Evolutionary conservation across 306 rosid species (phyloP), one percentile per base, ranked within the genome.

Genomic region (Ormosia semicastrata): DNA sequence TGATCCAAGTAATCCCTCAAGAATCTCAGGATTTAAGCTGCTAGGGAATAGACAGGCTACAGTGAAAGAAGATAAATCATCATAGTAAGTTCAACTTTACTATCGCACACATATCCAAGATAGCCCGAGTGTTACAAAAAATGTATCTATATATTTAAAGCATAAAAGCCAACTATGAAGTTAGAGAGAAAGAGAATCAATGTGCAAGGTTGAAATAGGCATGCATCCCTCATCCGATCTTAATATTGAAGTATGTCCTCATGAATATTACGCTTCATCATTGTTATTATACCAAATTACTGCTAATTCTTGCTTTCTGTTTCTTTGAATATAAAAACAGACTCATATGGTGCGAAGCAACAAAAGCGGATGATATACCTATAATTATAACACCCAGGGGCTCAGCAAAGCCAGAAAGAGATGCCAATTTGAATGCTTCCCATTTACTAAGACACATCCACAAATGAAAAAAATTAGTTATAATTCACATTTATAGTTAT

Each of bases 341-440:
- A 65, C 37, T 44, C 50, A 50, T 79, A 41, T 32, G 33, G 49
- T 58, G 49, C 8, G 18, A 59, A 82, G 47, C n/a, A 80, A 66
- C 7, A 49, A 66, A 70, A 75, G 84, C 65, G 64, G 54, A 70
- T 86, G 43, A 78, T 89, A 58, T 89, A 95, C 99, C 99, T 46
- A 92, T 94, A 59, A 96, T 83, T 87, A 93, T 54, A 76, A 96
- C 98, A 56, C 98, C 99, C 18, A 96, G 83, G 43, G 97, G 97
- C 83, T 93, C 98, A 8, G 99, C 98, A 46, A 93, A 87, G 85
- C 99, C 99, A 52, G 97, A 96, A 79, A 96, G 97, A 1, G 98
- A 89, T 30, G 99, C 98, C 88, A 93, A 89, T 86, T 96, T 96
- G 92, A 96, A 96, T 43, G 99, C 99, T 83, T 96, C 86, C 99